A percentile compares a stretch with the other conserved stretches of the same genome.
These are phyloP conservation scores for Albatrellus ellisii DNA, from an alignment of 768 basidiomycete genomes.

Conservation along the genomic window DNA sequence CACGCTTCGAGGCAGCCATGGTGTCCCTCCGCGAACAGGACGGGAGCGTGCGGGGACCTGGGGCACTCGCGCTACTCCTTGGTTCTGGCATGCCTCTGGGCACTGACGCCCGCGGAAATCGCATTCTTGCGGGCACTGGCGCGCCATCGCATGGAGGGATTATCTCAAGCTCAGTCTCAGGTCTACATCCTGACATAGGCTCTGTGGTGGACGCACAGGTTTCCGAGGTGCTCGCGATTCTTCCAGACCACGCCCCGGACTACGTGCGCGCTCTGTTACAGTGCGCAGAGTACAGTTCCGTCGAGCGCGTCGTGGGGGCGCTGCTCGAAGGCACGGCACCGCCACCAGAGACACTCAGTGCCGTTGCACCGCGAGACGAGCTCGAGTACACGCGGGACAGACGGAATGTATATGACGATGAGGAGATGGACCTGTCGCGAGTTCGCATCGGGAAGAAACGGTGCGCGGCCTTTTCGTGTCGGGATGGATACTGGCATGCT, in stretches of 20 bases:
- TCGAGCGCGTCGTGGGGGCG: conserved; percentile 54
- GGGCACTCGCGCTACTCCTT: conserved; percentile 51
- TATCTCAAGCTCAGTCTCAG: no score
- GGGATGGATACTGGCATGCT: conserved; percentile 4
- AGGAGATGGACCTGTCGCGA: conserved; percentile 47
- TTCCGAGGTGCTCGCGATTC: conserved; percentile 61
- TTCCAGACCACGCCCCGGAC: conserved; percentile 43
- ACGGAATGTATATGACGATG: conserved; percentile 65
- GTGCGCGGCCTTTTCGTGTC: conserved; percentile 22
- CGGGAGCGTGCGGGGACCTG: conserved; percentile 22
- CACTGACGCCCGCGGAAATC: conserved; percentile 25
- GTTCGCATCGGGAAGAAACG: conserved; percentile 54
- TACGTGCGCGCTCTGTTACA: conserved; percentile 49
- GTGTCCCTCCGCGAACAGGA: conserved; percentile 33
- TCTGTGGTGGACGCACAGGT: conserved; percentile 46
- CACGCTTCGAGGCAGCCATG: conserved; percentile 43
- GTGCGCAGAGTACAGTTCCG: conserved; percentile 32
- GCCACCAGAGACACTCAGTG: conserved; percentile 17
- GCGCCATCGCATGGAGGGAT: no score
- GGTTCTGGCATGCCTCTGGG: conserved; percentile 36
- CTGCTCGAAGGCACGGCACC: conserved; percentile 68
- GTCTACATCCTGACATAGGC: background rate
- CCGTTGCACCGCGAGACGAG: conserved; percentile 5
- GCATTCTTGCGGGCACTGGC: conserved; percentile 3
- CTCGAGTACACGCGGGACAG: conserved; percentile 31